Percentiles rank a stretch among this genome's conserved stretches.
Conservation (phyloP, 306 rosid species). For the Hippophae tibetana region DNA sequence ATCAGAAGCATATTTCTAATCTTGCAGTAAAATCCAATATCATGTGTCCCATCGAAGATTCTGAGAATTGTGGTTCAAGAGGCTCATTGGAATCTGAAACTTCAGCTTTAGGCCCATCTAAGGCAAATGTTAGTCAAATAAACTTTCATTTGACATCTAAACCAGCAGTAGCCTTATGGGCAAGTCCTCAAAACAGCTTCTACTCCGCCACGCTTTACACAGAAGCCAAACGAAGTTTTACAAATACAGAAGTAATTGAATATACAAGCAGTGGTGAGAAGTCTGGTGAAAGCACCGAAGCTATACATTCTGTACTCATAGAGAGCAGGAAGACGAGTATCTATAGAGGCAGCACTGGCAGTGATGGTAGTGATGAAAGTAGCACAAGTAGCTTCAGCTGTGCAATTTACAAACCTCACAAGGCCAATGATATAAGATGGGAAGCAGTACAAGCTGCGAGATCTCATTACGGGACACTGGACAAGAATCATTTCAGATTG, state of each 20-base stretch:
- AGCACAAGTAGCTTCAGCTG: slow-evolving; percentile 67
- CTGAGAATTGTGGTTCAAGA: slow-evolving; percentile 32
- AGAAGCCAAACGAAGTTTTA: slow-evolving; percentile 77
- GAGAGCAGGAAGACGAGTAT: slow-evolving; percentile 85
- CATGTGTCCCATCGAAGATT: slow-evolving; percentile 21
- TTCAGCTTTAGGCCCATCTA: slow-evolving; percentile 24
- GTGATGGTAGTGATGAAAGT: slow-evolving; percentile 86
- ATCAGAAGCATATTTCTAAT: slow-evolving; percentile 25
- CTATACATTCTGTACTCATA: slow-evolving; percentile 44
- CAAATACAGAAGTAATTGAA: slow-evolving; percentile 68
- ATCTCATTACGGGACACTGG: slow-evolving; percentile 52
- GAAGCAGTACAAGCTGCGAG: slow-evolving; percentile 83
- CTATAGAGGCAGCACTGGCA: slow-evolving; percentile 79
- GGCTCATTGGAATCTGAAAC: slow-evolving; percentile 32
- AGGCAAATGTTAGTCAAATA: slow-evolving; percentile 28
- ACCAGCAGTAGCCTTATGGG: slow-evolving; percentile 33
- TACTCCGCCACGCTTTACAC: slow-evolving; percentile 62
- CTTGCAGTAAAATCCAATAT: slow-evolving; percentile 32
- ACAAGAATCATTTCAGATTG: slow-evolving; percentile 67
- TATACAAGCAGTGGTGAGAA: slow-evolving; percentile 58
- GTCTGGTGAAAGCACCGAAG: slow-evolving; percentile 53
- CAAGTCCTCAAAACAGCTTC: slow-evolving; percentile 77
- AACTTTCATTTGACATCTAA: slow-evolving; percentile 29
- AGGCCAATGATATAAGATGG: slow-evolving; percentile 84
- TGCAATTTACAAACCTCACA: slow-evolving; percentile 75